Evolutionary conservation across 805 yeast genomes (phyloP).

Genomic region (Wickerhamomyces silvicola): DNA sequence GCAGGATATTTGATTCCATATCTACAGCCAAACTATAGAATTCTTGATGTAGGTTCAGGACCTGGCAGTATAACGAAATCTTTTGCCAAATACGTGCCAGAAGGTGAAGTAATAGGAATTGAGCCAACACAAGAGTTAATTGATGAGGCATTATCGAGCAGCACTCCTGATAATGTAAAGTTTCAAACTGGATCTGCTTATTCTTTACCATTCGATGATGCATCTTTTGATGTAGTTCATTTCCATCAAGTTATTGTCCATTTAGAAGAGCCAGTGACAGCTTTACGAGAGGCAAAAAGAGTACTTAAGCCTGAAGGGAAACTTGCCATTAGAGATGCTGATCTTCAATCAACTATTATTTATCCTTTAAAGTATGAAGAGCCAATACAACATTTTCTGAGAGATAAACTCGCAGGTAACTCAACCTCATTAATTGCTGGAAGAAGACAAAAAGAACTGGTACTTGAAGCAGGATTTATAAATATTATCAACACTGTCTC

Average conservation of each 20-base stretch:
- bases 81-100: slow-evolving; percentile 24
- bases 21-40: slow-evolving; percentile 20
- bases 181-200: slow-evolving; percentile 25
- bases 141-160: slow-evolving; percentile 7
- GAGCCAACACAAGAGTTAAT: slow-evolving; percentile 28
- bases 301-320: slow-evolving; percentile 30
- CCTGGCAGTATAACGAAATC: slow-evolving; percentile 35
- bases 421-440: too few species aligned
- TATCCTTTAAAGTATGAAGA: slow-evolving; percentile 18
- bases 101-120: slow-evolving; percentile 26
- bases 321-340: slow-evolving; percentile 30
- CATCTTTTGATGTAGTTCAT: slow-evolving; percentile 33
- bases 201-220: slow-evolving; percentile 28
- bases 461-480: too few species aligned
- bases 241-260: slow-evolving; percentile 35
- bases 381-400: too few species aligned
- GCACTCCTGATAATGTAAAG: background rate
- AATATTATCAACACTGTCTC: too few species aligned
- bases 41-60: slow-evolving; percentile 38
- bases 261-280: slow-evolving; percentile 27
- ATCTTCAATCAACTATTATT: slow-evolving; percentile 13
- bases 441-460: too few species aligned
- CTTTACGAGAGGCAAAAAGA: slow-evolving; percentile 30
- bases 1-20: slow-evolving; percentile 23
- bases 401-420: too few species aligned